Conservation (phyloP, 306 rosid species). For the Fagus sylvatica region DNA sequence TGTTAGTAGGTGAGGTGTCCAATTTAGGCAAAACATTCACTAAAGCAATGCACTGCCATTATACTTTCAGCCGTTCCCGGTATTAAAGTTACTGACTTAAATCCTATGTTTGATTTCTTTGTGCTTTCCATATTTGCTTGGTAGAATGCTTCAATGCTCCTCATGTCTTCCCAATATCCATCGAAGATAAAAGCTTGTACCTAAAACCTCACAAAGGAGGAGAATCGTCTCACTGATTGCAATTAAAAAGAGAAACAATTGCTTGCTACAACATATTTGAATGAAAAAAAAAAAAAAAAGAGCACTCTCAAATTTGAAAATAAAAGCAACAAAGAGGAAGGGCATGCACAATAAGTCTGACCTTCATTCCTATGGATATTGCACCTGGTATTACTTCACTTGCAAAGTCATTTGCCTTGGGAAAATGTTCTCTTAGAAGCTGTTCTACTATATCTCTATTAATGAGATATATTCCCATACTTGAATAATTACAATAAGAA, state of each 20-base stretch:
- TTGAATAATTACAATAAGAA: conserved; percentile 9
- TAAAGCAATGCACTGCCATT: background rate
- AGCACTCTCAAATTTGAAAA: background rate
- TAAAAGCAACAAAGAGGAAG: background rate
- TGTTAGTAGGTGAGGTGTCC: conserved; percentile 15
- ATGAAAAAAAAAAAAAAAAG: background rate
- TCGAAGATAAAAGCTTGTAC: conserved; percentile 32
- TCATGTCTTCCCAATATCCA: conserved; percentile 51
- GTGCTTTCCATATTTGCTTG: conserved; percentile 40
- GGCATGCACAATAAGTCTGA: background rate
- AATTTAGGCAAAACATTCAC: background rate
- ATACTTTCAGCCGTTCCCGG: conserved; percentile 15
- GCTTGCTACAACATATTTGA: background rate
- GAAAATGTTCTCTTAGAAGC: conserved; percentile 35
- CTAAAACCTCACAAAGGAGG: conserved; percentile 13
- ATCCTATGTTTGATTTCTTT: conserved; percentile 25
- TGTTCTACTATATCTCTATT: conserved; percentile 25
- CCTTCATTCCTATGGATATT: conserved; percentile 42
- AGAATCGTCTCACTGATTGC: background rate
- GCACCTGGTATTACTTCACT: conserved; percentile 48
- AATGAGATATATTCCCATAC: conserved; percentile 45
- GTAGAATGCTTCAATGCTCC: conserved; percentile 43
- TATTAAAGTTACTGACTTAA: conserved; percentile 19
- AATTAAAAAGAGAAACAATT: background rate
- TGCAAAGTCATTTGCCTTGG: conserved; percentile 31